Evolutionary conservation across 2,329 filamentous ascomycete genomes (phyloP).

Genomic region (Penicillium sp.): DNA sequence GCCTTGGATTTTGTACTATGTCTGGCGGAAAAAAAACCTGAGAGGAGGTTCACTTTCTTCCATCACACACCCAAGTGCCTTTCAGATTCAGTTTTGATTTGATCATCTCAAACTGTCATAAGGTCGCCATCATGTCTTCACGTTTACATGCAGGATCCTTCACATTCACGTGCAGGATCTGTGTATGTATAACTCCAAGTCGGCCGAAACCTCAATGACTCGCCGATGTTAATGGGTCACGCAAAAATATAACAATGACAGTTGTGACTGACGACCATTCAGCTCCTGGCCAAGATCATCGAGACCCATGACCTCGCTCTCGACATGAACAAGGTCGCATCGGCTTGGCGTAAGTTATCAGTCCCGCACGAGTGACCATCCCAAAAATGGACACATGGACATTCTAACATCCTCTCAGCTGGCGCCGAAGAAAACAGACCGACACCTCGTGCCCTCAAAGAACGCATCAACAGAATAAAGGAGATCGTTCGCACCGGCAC

Average conservation of each 20-base stretch:
- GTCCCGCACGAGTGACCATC: background rate
- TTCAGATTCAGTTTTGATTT: background rate
- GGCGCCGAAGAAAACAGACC: background rate
- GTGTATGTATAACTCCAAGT: too few relatives aligned
- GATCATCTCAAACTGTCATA: background rate
- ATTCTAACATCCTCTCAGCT: background rate
- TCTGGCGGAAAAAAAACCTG: background rate
- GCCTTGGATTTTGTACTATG: background rate
- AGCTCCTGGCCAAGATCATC: background rate
- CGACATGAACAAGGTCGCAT: background rate
- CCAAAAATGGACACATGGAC: fast-evolving
- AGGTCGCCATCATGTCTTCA: background rate
- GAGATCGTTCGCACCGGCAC: background rate
- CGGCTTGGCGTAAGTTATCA: background rate
- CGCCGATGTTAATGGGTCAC: background rate
- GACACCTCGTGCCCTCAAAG: background rate
- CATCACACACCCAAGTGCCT: background rate
- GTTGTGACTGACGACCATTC: background rate
- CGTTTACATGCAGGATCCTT: too few relatives aligned
- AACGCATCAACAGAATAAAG: background rate
- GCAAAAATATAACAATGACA: background rate
- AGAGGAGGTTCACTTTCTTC: background rate
- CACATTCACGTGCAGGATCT: too few relatives aligned
- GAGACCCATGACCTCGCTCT: background rate
- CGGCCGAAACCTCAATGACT: too few relatives aligned